phyloP scores from a whole-genome alignment of 179 eudicot species.

The Beta lomatogona region DNA sequence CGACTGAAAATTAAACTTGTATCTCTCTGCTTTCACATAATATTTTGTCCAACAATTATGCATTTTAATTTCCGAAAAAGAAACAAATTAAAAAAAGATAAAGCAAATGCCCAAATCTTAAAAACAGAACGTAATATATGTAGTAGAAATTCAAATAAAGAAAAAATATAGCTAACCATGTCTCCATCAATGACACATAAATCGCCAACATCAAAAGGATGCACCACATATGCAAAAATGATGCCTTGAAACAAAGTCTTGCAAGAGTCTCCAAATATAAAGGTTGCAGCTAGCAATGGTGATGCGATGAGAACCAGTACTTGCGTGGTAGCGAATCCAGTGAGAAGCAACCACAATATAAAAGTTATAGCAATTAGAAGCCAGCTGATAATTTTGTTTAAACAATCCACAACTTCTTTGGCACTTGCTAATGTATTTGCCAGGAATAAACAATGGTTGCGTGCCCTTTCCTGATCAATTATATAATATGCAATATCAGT shows the following conservation, averaged over 20 bases:
- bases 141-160: neutral
- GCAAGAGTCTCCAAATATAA: constrained; percentile 25
- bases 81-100: no score
- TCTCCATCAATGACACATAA: constrained; percentile 25
- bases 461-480: constrained; percentile 18
- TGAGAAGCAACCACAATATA: constrained; percentile 28
- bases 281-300: constrained; percentile 26
- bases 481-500: no score
- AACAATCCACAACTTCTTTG: constrained; percentile 13
- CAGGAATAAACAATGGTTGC: constrained; percentile 12
- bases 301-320: constrained; percentile 23
- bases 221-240: constrained; percentile 24
- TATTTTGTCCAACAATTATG: no score
- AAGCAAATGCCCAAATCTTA: no score
- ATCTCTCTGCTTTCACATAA: no score
- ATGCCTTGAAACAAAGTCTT: constrained; percentile 27
- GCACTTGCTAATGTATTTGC: constrained; percentile 15
- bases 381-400: constrained; percentile 9
- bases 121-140: neutral
- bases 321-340: constrained; percentile 14
- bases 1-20: no score
- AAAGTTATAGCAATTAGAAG: neutral
- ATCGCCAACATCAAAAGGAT: constrained; percentile 34
- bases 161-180: constrained; percentile 18
- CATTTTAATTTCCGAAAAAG: no score